phyloP scores from a whole-genome alignment of 2,329 filamentous ascomycete genomes.

The Thelonectria rubi region DNA sequence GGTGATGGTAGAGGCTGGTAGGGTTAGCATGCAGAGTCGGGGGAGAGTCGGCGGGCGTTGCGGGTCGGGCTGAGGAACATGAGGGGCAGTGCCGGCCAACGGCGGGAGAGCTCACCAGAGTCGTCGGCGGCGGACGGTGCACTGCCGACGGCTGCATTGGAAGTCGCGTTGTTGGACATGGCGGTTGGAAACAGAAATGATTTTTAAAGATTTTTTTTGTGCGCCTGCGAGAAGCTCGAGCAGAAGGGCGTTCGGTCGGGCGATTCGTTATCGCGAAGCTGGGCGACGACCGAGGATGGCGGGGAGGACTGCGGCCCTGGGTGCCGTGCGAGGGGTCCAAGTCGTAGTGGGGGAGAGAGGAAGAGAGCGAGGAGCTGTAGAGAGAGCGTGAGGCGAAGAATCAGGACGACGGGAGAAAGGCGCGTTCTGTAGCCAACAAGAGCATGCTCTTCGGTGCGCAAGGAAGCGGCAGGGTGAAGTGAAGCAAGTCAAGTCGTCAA shows the following conservation, averaged over 20 bases:
- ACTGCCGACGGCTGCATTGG: slow-evolving; percentile 43
- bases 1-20: slow-evolving; percentile 59
- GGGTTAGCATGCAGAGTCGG: slow-evolving; percentile 45
- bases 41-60: slow-evolving; percentile 31
- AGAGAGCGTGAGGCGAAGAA: slow-evolving; percentile 24
- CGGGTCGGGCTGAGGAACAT: slow-evolving; percentile 42
- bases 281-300: slow-evolving; percentile 36
- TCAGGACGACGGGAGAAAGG: slow-evolving; percentile 35
- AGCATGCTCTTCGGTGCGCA: slow-evolving; percentile 42
- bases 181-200: slow-evolving; percentile 48
- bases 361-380: slow-evolving; percentile 20
- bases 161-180: slow-evolving; percentile 50
- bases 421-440: slow-evolving; percentile 41
- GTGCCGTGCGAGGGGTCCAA: slow-evolving; percentile 34
- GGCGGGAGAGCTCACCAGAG: slow-evolving; percentile 51
- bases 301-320: slow-evolving; percentile 35
- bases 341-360: slow-evolving; percentile 38
- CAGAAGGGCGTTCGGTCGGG: slow-evolving; percentile 19
- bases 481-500: slow-evolving; percentile 45
- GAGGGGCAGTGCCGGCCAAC: slow-evolving; percentile 46
- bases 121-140: slow-evolving; percentile 48
- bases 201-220: slow-evolving; percentile 30
- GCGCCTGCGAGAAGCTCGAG: neutral
- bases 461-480: slow-evolving; percentile 32
- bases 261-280: slow-evolving; percentile 39